Conservation (phyloP, 345 rosid genomes). For the Acer yangbiense region DNA sequence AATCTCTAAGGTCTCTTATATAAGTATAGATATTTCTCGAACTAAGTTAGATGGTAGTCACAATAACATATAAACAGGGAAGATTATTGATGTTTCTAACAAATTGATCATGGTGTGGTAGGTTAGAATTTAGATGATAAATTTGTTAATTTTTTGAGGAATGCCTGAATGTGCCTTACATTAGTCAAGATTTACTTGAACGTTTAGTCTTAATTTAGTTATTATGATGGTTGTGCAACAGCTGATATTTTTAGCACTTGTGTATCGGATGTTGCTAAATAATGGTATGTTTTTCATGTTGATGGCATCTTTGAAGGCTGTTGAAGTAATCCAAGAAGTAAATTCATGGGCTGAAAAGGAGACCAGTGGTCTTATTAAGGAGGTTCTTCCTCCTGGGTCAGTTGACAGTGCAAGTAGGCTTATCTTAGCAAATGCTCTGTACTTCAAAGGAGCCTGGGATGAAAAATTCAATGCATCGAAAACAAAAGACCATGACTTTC, state of each 20-base stretch:
- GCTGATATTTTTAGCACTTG: not conserved
- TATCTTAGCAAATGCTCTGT: conserved; percentile 58
- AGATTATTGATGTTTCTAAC: not conserved
- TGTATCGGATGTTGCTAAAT: not conserved
- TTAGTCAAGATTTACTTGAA: not conserved
- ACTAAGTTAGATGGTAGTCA: not conserved
- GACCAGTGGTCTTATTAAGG: conserved; percentile 70
- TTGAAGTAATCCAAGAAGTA: conserved; percentile 59
- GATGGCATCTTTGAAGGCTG: conserved; percentile 48
- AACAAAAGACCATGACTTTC: conserved; percentile 61
- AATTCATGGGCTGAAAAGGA: conserved; percentile 77
- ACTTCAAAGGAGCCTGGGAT: conserved; percentile 80
- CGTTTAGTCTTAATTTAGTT: not conserved
- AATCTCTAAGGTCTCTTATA: too few relatives aligned
- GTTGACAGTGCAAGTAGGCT: conserved; percentile 55
- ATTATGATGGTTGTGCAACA: not conserved
- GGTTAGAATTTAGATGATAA: not conserved
- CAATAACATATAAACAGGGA: not conserved
- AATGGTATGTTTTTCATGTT: conserved; percentile 22
- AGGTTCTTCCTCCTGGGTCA: conserved; percentile 68
- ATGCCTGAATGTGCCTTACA: too few relatives aligned
- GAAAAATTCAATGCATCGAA: conserved; percentile 56
- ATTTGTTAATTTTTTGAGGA: not conserved
- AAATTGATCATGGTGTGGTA: not conserved
- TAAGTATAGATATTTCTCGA: not conserved